Evolutionary conservation across 495 filamentous ascomycete genomes (phyloP).

Genomic region (Penicillium tannophilum): DNA sequence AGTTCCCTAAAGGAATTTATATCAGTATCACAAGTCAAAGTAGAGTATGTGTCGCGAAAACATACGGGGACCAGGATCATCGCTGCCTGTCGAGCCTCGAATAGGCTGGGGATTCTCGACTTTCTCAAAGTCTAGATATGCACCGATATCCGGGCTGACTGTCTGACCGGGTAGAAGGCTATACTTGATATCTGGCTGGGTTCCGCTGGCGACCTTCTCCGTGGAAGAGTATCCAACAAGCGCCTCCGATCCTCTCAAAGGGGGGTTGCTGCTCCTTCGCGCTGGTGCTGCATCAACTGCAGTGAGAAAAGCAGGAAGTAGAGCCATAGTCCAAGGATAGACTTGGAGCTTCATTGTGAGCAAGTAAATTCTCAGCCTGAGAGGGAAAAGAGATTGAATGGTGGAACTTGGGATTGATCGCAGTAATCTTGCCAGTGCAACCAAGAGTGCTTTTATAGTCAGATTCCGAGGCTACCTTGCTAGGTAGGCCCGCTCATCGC

Average conservation of each 20-base stretch:
- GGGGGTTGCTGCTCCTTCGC: slow-evolving; percentile 26
- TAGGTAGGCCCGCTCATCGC: no score
- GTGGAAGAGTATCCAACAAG: slow-evolving; percentile 42
- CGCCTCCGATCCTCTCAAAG: slow-evolving; percentile 33
- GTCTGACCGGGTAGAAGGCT: slow-evolving; percentile 57
- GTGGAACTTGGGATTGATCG: background rate
- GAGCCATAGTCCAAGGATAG: background rate
- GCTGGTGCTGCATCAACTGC: slow-evolving; percentile 24
- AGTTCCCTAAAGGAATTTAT: slow-evolving; percentile 40
- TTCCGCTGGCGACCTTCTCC: slow-evolving; percentile 31
- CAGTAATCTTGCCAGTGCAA: background rate
- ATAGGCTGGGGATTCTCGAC: slow-evolving; percentile 69
- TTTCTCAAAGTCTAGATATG: slow-evolving; percentile 64
- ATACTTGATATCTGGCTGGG: slow-evolving; percentile 41
- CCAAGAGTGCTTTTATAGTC: background rate
- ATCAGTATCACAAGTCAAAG: background rate
- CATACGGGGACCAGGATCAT: slow-evolving; percentile 63
- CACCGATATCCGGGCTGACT: slow-evolving; percentile 56
- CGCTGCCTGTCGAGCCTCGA: slow-evolving; percentile 57
- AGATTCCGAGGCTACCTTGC: background rate
- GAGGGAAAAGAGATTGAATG: background rate
- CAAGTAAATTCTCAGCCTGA: background rate
- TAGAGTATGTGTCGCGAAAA: background rate
- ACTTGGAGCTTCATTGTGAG: background rate
- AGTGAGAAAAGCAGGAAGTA: background rate